Evolutionary conservation across 257 asterid genomes (phyloP).

Genomic region (Solanum okadae): DNA sequence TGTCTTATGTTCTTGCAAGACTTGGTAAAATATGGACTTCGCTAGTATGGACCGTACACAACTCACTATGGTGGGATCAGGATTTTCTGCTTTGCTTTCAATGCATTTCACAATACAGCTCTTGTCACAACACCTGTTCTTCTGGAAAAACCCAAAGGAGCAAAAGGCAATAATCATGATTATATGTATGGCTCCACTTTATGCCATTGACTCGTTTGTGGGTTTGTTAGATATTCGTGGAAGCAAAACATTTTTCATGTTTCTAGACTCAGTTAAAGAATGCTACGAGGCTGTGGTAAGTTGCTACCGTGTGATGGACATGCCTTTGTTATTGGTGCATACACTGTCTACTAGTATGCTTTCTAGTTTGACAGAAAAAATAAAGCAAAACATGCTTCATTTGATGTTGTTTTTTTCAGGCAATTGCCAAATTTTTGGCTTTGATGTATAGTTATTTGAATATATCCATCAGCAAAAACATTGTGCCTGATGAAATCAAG

Average conservation of each 20-base stretch:
- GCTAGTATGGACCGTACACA: constrained; percentile 55
- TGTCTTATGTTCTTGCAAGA: not conserved
- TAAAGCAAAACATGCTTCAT: not conserved
- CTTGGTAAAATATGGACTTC: constrained; percentile 36
- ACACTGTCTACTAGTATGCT: not conserved
- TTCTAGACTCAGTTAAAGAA: constrained; percentile 54
- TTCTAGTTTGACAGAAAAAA: not conserved
- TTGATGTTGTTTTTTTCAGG: constrained; percentile 31
- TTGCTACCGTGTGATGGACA: not conserved
- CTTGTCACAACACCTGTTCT: constrained; percentile 66
- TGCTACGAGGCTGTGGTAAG: constrained; percentile 85
- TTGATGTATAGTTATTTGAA: constrained; percentile 68
- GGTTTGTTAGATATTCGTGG: constrained; percentile 62
- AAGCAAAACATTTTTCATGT: constrained; percentile 48
- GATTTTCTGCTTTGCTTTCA: constrained; percentile 47
- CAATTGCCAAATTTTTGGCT: constrained; percentile 73
- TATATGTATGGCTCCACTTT: constrained; percentile 70
- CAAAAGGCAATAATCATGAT: constrained; percentile 67
- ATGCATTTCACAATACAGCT: constrained; percentile 76
- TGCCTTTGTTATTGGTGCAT: not conserved
- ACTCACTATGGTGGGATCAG: constrained; percentile 54
- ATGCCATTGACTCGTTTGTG: constrained; percentile 58
- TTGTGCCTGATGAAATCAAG: constrained; percentile 83
- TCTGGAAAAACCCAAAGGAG: constrained; percentile 85
- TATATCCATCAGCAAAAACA: constrained; percentile 53